Percentiles rank a stretch among this genome's conserved stretches.
phyloP scores from a whole-genome alignment of 2,329 filamentous ascomycete genomes.

The Colletotrichum sp. region DNA sequence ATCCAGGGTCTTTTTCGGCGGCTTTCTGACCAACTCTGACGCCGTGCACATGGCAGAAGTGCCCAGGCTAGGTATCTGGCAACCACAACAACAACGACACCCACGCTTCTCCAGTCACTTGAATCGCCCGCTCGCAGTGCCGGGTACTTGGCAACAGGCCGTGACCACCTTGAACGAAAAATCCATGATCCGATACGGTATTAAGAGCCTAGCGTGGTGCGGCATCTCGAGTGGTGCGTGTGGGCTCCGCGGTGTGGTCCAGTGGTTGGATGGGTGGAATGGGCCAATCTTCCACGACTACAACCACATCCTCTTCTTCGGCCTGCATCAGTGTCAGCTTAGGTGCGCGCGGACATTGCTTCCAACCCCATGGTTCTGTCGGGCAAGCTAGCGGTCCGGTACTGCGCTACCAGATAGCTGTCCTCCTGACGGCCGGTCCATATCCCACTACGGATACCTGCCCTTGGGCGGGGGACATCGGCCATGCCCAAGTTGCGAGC shows the following conservation, averaged over 20 bases:
- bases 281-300: neutral
- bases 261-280: neutral
- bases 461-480: neutral
- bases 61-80: neutral
- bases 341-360: neutral
- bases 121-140: neutral
- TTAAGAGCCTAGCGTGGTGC: neutral
- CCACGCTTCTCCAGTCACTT: neutral
- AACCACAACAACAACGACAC: neutral
- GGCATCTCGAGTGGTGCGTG: neutral
- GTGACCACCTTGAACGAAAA: neutral
- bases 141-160: neutral
- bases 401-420: neutral
- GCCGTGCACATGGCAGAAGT: conserved; percentile 8
- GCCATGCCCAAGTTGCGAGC: neutral
- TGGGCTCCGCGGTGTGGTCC: neutral
- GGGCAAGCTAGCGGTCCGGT: conserved; percentile 1
- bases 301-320: neutral
- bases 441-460: neutral
- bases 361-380: conserved; percentile 8
- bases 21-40: conserved; percentile 6
- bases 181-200: neutral
- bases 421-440: neutral
- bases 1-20: conserved; percentile 18
- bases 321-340: neutral